Conservation (phyloP, 352 stramenopile species). For the Globisporangium emineosum region DNA sequence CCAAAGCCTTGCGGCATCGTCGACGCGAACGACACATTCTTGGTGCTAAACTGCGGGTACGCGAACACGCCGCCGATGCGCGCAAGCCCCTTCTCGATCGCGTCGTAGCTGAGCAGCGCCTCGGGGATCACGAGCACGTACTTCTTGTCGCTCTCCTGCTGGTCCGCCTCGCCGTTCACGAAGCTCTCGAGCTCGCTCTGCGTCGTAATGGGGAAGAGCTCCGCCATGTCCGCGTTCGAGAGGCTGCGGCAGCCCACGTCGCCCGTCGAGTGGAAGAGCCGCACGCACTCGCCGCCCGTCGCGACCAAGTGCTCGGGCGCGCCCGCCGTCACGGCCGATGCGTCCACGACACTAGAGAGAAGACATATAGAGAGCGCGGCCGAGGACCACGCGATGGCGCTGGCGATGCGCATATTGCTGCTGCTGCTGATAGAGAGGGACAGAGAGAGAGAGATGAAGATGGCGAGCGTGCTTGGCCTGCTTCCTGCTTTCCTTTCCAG, state of each 20-base stretch:
- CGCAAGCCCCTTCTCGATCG: constrained; percentile 23
- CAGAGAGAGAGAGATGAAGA: not conserved
- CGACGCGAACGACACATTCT: constrained; percentile 52
- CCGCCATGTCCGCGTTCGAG: constrained; percentile 49
- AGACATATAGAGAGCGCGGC: constrained; percentile 6
- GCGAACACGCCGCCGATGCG: constrained; percentile 59
- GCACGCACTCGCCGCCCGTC: constrained; percentile 67
- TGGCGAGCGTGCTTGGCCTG: not conserved
- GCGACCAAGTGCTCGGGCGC: constrained; percentile 61
- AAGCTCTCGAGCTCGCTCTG: constrained; percentile 44
- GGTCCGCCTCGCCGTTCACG: constrained; percentile 22
- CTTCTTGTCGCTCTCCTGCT: constrained; percentile 31
- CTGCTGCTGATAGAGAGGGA: not conserved
- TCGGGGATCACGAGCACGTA: constrained; percentile 70
- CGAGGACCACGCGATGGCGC: constrained; percentile 1
- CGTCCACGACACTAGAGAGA: constrained; percentile 16
- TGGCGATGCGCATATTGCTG: constrained; percentile 10
- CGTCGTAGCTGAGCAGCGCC: constrained; percentile 40
- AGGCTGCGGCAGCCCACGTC: constrained; percentile 62
- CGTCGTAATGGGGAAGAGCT: constrained; percentile 46
- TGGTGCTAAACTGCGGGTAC: constrained; percentile 33
- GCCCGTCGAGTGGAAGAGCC: constrained; percentile 70
- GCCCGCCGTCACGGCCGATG: constrained; percentile 59
- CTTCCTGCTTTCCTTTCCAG: not conserved
- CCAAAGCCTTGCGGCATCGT: constrained; percentile 56